Evolutionary conservation across 345 rosid species (phyloP), one percentile per base, ranked within the genome.

Genomic region (Cardiospermum halicacabum): DNA sequence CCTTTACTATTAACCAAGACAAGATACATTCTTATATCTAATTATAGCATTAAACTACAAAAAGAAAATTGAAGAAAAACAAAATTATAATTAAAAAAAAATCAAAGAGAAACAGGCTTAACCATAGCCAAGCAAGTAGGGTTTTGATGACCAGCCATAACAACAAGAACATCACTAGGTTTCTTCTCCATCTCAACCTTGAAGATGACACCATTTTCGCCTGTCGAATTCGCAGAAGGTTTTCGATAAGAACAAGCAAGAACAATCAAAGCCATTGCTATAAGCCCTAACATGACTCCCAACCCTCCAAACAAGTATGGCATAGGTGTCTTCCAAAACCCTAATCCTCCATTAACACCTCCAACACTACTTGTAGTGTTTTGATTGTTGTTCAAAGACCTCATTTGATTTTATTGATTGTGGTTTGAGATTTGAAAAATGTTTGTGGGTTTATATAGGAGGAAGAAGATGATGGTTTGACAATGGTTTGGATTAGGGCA

Each of bases 81-180:
- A n/a, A n/a, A n/a, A n/a, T n/a, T n/a, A n/a, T n/a, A n/a, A n/a
- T n/a, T n/a, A n/a, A n/a, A n/a, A n/a, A n/a, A n/a, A n/a, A n/a
- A n/a, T n/a, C 51, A 40, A 48, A 67, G 3, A 21, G 74, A 42
- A 22, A 61, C 26, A 8, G 78, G 91, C 61, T 75, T 73, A 12
- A 91, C 91, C 51, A 88, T 73, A 15, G 94, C 94, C 48, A 88
- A 70, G 77, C 61, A 83, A 7, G 83, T 83, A 26, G 94, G 91
- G 32, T 64, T 75, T 19, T 75, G 68, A 61, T 88, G 81, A 37
- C 91, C 89, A 15, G 94, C 80, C 94, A 88, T 83, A 54, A 88
- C 74, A 53, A 88, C 91, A 21, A 81, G 91, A 65, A 88, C 77
- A n/a, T n/a, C n/a, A n/a, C n/a, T n/a, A n/a, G n/a, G n/a, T 79